Base-by-base conservation (phyloP, 78 protist genomes). In the Dictyostelium capitatum region DNA sequence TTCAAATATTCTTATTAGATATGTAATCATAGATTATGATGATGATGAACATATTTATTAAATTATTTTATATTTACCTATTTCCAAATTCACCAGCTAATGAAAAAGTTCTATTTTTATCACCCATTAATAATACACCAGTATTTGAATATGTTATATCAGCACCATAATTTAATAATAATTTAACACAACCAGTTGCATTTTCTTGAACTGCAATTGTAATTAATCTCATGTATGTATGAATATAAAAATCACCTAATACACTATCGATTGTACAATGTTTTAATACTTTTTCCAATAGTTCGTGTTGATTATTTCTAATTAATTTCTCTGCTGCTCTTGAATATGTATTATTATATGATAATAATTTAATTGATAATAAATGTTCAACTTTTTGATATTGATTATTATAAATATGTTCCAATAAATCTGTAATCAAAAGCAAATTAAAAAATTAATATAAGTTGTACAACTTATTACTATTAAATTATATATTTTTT, bases 161-260 rank as follows among this genome's bases (percentile, higher is more conserved):
- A 6, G 93, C 93, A 51, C 93, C 93, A 64, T 77, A 41, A 19
- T 77, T 65, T n/a, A 87, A 37, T 53, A 87, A 82, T 8, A 70
- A 43, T 51, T 32, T 64, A 15, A 56, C 46, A 37, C 90, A 82
- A 51, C 19, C 30, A 15, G 51, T 54, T 19, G 83, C 32, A 28
- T 46, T 46, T 46, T 17, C 37, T 25, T 37, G 59, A 11, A 80
- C 25, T 37, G 54, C 43, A 7, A 23, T 30, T 15, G 75, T 50
- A 8, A 80, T 80, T 56, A 79, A 37, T 54, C 47, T 46, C 48
- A 17, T 62, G 47, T 43, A 80, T 0, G 43, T 32, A 1, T 77
- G 30, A 10, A 41, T 47, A 19, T 41, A 77, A 28, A 51, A 51
- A 51, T 77, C 47, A 28, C 51, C 37, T 51, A 77, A 51, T n/a